Base-by-base conservation (phyloP, 176 grass and related monocot species). In the Leersia perrieri region DNA sequence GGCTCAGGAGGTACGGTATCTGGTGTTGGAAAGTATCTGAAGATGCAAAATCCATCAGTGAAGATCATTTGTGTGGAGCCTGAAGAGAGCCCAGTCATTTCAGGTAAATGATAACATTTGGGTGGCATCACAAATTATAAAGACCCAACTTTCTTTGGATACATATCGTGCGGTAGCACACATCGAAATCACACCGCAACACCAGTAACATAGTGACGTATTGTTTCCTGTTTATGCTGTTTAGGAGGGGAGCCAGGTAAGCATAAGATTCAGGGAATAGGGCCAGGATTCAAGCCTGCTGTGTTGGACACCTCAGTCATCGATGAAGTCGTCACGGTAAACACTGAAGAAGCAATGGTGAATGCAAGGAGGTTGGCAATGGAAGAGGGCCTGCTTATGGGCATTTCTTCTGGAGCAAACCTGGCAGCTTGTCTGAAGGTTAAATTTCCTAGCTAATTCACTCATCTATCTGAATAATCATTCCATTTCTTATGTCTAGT, bases 251-350 rank as follows among this genome's bases (percentile, higher is more conserved):
- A 93, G 12, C 51, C 88, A 13, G 95, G 92, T 2, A 81, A 55
- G 66, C 95, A 98, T 74, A 94, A 98, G 73, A 98, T 98, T 70
- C 92, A 98, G 82, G 95, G 92, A 65, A 70, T 98, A 22, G 95
- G 88, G 10, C 78, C 92, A 79, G 90, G 90, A 62, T 81, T 98
- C 22, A 1, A 89, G 63, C 95, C 95, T 20, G 30, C 87, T 78
- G 81, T 72, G 57, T 75, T 98, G 66, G 95, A 98, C 79, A 91
- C 70, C 0, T 88, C 90, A 12, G 51, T 88, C 65, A 69, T 98
- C 1, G 92, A 95, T 72, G 95, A 98, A 40, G 53, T 80, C 9
- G 40, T 95, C 72, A 88, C 86, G 1, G 90, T 98, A 36, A 79
- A 88, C 36, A 87, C 90, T 3, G 79, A 91, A 28, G 95, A 95